Evolutionary conservation across 2,329 filamentous ascomycete species (phyloP).

Genomic region (Orbilia ellipsospora): DNA sequence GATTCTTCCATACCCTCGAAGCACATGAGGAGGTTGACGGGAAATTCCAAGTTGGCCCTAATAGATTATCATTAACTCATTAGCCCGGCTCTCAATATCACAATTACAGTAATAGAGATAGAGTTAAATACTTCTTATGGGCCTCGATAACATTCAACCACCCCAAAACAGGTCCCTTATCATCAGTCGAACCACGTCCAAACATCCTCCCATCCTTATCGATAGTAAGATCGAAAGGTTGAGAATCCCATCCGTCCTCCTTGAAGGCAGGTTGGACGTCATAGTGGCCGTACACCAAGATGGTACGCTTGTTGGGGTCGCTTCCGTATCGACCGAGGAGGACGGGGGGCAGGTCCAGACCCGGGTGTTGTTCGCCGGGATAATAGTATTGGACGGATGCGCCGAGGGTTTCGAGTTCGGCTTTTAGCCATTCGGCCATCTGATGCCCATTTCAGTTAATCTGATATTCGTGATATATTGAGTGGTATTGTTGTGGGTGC

Average conservation of each 20-base stretch:
- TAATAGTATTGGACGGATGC: conserved; percentile 86
- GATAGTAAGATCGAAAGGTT: conserved; percentile 88
- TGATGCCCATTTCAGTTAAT: conserved; percentile 59
- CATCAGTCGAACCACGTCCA: conserved; percentile 92
- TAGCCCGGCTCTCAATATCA: not conserved
- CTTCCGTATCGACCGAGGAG: conserved; percentile 91
- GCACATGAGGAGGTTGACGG: conserved; percentile 98
- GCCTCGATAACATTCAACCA: conserved; percentile 99
- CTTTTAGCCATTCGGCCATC: conserved; percentile 92
- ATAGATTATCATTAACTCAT: conserved; percentile 8
- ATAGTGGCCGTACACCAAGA: conserved; percentile 98
- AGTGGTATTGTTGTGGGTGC: not conserved
- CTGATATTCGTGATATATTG: not conserved
- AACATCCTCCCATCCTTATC: conserved; percentile 96
- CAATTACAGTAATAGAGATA: no score
- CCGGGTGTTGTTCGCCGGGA: conserved; percentile 90
- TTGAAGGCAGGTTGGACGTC: conserved; percentile 95
- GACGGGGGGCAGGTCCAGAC: conserved; percentile 90
- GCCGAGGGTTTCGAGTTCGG: conserved; percentile 83
- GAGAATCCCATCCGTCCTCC: conserved; percentile 94
- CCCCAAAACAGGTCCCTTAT: conserved; percentile 96
- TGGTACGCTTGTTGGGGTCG: conserved; percentile 91
- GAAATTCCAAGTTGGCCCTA: conserved; percentile 84
- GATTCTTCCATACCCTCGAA: conserved; percentile 99
- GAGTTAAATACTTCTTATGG: conserved; percentile 75